phyloP scores from a whole-genome alignment of 2,329 filamentous ascomycete genomes.

The Pseudogymnoascus pannorum region DNA sequence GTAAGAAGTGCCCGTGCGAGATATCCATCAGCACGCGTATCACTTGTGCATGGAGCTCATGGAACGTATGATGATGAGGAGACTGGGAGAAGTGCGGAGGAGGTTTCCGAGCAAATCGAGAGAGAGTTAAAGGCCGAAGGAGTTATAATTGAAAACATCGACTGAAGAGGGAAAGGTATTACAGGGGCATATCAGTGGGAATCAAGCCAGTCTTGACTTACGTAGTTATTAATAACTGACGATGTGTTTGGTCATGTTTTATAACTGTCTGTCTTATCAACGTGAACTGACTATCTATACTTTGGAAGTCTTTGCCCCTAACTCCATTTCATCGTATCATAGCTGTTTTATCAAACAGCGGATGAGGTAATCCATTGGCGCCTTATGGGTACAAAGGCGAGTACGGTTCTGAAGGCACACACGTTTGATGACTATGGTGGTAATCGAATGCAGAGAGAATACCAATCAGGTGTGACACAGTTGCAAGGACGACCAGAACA shows the following conservation, averaged over 20 bases:
- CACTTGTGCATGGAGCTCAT: not conserved
- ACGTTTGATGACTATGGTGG: conserved; percentile 1
- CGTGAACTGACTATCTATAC: not conserved
- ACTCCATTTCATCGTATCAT: not conserved
- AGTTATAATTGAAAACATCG: not conserved
- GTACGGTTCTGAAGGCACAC: not conserved
- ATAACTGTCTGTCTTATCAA: not conserved
- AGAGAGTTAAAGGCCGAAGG: not conserved
- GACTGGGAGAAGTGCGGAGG: not conserved
- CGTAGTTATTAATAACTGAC: not conserved
- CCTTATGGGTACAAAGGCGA: not conserved
- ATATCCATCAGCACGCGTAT: not conserved
- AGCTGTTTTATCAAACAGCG: not conserved
- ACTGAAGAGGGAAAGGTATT: not conserved
- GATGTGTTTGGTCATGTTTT: not conserved
- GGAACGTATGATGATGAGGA: not conserved
- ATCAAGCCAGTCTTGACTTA: not conserved
- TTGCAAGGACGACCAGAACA: conserved; percentile 17
- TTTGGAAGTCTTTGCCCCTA: not conserved
- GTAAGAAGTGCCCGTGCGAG: not conserved
- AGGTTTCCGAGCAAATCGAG: not conserved
- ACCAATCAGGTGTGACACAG: conserved; percentile 15
- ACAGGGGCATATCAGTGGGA: too few species aligned
- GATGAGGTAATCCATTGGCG: not conserved
- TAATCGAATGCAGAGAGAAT: conserved; percentile 16